Evolutionary conservation across 768 basidiomycete genomes (phyloP).

Genomic region (Leccinum disarticulatum): DNA sequence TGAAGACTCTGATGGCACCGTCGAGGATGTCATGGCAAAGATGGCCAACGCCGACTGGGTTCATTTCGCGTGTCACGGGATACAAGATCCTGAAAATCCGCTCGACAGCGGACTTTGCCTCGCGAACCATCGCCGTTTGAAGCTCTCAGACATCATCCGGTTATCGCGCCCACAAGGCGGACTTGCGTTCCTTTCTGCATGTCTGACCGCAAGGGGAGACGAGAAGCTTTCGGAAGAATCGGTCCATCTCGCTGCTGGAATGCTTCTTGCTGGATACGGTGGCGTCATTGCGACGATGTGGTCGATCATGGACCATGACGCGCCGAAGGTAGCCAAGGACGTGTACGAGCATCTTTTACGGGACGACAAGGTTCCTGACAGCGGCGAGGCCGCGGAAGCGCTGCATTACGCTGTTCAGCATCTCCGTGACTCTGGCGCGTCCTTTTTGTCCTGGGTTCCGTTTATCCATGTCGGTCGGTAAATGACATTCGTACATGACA

Average conservation of each 20-base stretch:
- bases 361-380: no score
- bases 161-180: background rate
- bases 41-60: background rate
- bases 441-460: no score
- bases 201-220: background rate
- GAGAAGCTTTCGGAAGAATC: background rate
- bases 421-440: no score
- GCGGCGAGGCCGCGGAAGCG: no score
- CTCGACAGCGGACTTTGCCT: background rate
- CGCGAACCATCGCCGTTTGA: background rate
- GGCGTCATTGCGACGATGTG: no score
- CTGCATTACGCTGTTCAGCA: no score
- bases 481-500: no score
- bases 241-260: no score
- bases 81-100: background rate
- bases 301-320: no score
- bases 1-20: background rate
- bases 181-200: background rate
- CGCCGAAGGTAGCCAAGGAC: no score
- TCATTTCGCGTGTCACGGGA: background rate
- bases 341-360: no score
- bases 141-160: background rate
- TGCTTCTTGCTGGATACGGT: background rate
- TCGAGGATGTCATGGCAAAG: background rate
- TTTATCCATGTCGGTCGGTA: no score